A percentile compares a stretch with the other conserved stretches of the same genome.
Evolutionary conservation across 2,329 filamentous ascomycete species (phyloP).

Genomic region (Fonsecaea erecta): DNA sequence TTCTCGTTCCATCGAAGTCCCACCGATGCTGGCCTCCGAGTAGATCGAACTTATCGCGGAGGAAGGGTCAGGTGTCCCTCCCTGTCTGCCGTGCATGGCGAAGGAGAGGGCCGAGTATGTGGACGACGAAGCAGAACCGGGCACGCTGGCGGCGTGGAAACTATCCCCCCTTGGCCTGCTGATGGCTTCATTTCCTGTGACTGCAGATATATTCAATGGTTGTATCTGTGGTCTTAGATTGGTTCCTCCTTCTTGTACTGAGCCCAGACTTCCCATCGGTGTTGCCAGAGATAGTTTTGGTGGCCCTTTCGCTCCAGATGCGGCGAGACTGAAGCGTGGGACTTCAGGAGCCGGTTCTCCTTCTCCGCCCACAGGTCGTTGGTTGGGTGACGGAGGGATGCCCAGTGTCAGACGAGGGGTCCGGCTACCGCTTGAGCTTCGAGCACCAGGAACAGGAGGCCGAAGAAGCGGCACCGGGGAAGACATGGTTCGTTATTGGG

Average conservation of each 20-base stretch:
- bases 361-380: slow-evolving; percentile 70
- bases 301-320: slow-evolving; percentile 45
- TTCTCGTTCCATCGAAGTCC: slow-evolving; percentile 78
- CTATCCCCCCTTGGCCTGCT: slow-evolving; percentile 81
- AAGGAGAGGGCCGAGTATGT: slow-evolving; percentile 84
- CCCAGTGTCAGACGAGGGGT: slow-evolving; percentile 82
- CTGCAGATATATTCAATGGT: slow-evolving; percentile 48
- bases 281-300: slow-evolving; percentile 86
- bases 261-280: slow-evolving; percentile 78
- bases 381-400: slow-evolving; percentile 85
- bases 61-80: slow-evolving; percentile 77
- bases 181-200: slow-evolving; percentile 73
- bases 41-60: slow-evolving; percentile 86
- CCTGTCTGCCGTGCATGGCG: slow-evolving; percentile 69
- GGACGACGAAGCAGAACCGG: slow-evolving; percentile 83
- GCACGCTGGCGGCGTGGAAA: slow-evolving; percentile 79
- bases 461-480: slow-evolving; percentile 80
- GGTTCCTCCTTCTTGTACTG: slow-evolving; percentile 69
- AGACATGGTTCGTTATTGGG: slow-evolving; percentile 61
- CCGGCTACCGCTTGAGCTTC: slow-evolving; percentile 64
- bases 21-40: slow-evolving; percentile 78
- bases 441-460: slow-evolving; percentile 75
- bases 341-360: slow-evolving; percentile 46
- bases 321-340: slow-evolving; percentile 44
- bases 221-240: slow-evolving; percentile 60